Base-by-base conservation (phyloP, 805 yeast genomes). In the Starmerella vaccinii region DNA sequence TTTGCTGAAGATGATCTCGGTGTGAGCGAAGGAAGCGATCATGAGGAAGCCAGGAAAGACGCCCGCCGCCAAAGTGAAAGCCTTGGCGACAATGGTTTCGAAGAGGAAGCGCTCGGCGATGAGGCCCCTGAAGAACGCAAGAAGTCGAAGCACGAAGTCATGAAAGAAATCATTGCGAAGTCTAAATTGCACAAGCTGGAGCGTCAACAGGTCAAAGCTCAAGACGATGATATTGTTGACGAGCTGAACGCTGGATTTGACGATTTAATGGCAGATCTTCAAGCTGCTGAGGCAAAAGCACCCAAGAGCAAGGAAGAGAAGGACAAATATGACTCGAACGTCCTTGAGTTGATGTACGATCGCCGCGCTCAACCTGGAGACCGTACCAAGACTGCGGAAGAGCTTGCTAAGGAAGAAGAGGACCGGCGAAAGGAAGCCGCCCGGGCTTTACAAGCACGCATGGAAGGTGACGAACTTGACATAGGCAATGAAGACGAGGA, bases 1-100 rank as follows among this genome's bases (percentile, higher is more conserved):
- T 74, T 75, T 48, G 72, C 71, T 29, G 77, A 71, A 30, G 79
- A 72, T 26, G 78, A 70, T 54, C 60, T 70, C 34, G 70, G 71
- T 5, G 50, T 64, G 9, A 63, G 59, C 5, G 49, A 46, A 18
- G 42, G 33, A 22, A 30, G 29, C n/a, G 46, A 43, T 9, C 21
- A 29, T 21, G 46, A 21, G 29, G 4, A 4, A 6, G 21, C 26
- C n/a, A 12, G 32, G 8, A 13, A 13, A 5, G 22, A 10, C 10
- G 2, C 37, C n/a, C 16, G 7, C 18, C 12, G 4, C 13, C 30
- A 37, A 16, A 10, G 39, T 19, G 24, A 19, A 4, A 19, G 16
- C 1, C 43, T 22, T 29, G 49, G 33, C 4, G 37, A 34, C 4
- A 22, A 22, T 21, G 16, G n/a, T 13, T 34, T 27, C 3, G 45